Percentiles rank a stretch among this genome's conserved stretches.
These are phyloP conservation scores for Aethionema arabicum DNA, from an alignment of 345 rosid species.

Conservation along the genomic window DNA sequence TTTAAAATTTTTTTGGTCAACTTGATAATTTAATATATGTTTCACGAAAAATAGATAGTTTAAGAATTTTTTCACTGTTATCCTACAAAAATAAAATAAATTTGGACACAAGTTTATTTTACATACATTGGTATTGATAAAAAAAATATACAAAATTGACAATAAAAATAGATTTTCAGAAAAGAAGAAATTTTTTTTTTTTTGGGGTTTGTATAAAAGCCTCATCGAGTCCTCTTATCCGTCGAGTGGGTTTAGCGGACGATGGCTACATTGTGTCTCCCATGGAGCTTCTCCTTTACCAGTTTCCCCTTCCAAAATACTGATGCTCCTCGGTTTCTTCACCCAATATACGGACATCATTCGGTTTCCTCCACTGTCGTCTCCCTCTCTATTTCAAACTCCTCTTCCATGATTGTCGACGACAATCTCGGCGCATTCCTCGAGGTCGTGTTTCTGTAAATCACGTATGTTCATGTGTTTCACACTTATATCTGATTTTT, in stretches of 20 bases:
- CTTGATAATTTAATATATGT: too few species aligned
- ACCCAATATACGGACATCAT: slow-evolving; percentile 16
- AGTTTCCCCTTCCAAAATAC: not conserved
- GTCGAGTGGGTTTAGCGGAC: slow-evolving; percentile 5
- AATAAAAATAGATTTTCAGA: too few species aligned
- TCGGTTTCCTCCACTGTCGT: slow-evolving; percentile 2
- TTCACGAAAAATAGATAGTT: too few species aligned
- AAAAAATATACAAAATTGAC: too few species aligned
- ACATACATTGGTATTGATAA: too few species aligned
- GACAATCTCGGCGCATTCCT: slow-evolving; percentile 54
- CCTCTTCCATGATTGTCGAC: slow-evolving; percentile 38
- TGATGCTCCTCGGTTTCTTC: slow-evolving; percentile 14
- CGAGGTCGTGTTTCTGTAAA: slow-evolving; percentile 34
- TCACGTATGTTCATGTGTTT: slow-evolving; percentile 16
- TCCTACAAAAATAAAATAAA: too few species aligned
- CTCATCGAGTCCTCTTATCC: slow-evolving; percentile 20
- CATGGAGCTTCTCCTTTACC: slow-evolving; percentile 19
- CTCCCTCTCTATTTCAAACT: slow-evolving; percentile 16
- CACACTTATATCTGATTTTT: not conserved
- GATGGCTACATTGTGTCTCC: slow-evolving; percentile 32
- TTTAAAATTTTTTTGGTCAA: too few species aligned
- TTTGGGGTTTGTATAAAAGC: not conserved
- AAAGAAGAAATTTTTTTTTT: too few species aligned
- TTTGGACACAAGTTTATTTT: too few species aligned
- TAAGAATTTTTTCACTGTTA: too few species aligned